These are phyloP conservation scores for Ustilago cynodontis DNA, from an alignment of 1,284 basidiomycete genomes.

Conservation along the genomic window DNA sequence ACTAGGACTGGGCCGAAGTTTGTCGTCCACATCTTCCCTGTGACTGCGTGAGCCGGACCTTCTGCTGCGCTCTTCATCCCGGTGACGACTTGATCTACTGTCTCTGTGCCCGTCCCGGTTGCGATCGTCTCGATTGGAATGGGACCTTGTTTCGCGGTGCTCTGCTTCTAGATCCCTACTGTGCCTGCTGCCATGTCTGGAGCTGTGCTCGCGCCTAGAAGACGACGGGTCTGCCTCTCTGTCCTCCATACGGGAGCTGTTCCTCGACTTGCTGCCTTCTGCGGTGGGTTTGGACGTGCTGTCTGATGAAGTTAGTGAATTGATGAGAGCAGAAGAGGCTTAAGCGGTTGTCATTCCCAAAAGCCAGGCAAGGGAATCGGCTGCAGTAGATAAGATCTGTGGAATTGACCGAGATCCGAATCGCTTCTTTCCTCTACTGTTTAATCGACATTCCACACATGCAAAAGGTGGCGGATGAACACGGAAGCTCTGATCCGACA, in stretches of 20 bases:
- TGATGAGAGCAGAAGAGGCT: neutral
- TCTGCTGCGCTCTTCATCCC: neutral
- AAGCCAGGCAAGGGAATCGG: neutral
- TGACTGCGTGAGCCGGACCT: neutral
- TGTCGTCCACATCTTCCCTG: slow-evolving; percentile 6
- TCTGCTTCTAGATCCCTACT: slow-evolving; percentile 9
- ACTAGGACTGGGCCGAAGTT: neutral
- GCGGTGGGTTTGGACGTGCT: slow-evolving; percentile 11
- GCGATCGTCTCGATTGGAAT: slow-evolving; percentile 11
- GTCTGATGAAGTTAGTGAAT: neutral
- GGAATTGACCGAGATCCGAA: slow-evolving; percentile 6
- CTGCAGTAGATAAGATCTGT: neutral
- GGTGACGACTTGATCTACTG: neutral
- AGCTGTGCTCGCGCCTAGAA: slow-evolving; percentile 14
- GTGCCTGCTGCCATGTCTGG: slow-evolving; percentile 15
- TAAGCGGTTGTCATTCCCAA: neutral
- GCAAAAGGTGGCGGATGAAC: neutral
- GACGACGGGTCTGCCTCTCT: neutral
- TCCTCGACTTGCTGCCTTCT: neutral
- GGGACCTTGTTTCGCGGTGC: slow-evolving; percentile 12
- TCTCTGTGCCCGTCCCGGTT: slow-evolving; percentile 7
- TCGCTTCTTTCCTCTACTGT: neutral
- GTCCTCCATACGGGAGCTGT: neutral
- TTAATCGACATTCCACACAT: neutral
- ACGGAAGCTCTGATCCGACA: slow-evolving; percentile 21